phyloP scores from a whole-genome alignment of 2,329 filamentous ascomycete genomes.

The Xylariales sp. region DNA sequence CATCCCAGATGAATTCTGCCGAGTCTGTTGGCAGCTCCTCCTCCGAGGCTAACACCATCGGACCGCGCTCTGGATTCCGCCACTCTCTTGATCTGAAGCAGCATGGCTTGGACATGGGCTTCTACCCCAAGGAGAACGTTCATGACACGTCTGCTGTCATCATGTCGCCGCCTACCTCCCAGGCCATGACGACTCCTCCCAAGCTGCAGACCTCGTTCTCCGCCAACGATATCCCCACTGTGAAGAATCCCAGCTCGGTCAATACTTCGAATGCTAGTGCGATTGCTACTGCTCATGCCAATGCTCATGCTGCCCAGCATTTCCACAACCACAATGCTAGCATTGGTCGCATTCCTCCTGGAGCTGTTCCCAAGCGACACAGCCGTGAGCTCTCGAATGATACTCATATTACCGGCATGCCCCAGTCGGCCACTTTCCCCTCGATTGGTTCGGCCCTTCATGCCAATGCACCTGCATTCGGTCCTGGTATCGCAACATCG shows the following conservation, averaged over 20 bases:
- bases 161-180: conserved; percentile 43
- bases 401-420: conserved; percentile 27
- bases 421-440: conserved; percentile 44
- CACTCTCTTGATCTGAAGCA: conserved; percentile 54
- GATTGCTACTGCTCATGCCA: conserved; percentile 42
- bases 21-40: conserved; percentile 30
- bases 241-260: conserved; percentile 61
- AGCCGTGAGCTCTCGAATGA: conserved; percentile 65
- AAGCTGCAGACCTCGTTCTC: conserved; percentile 88
- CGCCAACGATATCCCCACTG: conserved; percentile 79
- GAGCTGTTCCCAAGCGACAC: conserved; percentile 62
- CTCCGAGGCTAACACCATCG: conserved; percentile 42
- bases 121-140: conserved; percentile 39
- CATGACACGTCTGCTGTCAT: conserved; percentile 32
- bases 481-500: conserved; percentile 48
- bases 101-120: conserved; percentile 35
- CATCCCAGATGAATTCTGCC: conserved; percentile 31
- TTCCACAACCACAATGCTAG: conserved; percentile 77
- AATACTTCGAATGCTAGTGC: conserved; percentile 46
- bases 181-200: conserved; percentile 58
- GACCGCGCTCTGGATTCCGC: conserved; percentile 44
- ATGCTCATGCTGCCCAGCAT: conserved; percentile 58
- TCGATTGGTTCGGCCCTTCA: conserved; percentile 71
- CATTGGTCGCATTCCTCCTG: conserved; percentile 71
- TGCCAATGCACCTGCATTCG: conserved; percentile 74